Evolutionary conservation across 179 eudicot genomes (phyloP).

Genomic region (Heliamphora pulchella): DNA sequence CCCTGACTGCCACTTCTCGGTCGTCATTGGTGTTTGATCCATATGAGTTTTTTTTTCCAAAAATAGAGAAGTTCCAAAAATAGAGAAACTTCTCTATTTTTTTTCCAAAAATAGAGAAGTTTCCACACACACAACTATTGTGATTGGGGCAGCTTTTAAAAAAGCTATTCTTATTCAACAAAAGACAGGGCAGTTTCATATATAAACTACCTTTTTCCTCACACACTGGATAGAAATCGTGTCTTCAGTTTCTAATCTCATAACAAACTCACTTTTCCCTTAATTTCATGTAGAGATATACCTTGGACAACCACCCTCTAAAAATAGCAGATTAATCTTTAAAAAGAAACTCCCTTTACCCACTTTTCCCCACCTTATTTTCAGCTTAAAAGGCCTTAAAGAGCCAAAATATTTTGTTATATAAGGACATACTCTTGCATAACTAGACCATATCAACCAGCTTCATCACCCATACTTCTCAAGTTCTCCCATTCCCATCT

Average conservation of each 20-base stretch:
- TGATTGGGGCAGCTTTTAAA: background rate
- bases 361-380: conserved; percentile 4
- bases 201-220: background rate
- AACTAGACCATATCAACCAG: background rate
- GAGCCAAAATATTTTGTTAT: background rate
- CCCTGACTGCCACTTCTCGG: no score
- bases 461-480: no score
- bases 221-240: conserved; percentile 17
- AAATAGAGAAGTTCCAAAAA: no score
- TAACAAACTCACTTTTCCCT: conserved; percentile 3
- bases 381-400: conserved; percentile 12
- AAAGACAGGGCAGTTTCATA: background rate
- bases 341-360: background rate
- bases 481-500: background rate
- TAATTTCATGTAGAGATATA: background rate
- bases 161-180: background rate
- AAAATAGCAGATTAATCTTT: conserved; percentile 17
- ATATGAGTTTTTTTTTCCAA: no score
- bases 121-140: no score
- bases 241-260: background rate
- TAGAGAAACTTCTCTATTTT: no score
- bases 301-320: conserved; percentile 13
- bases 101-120: no score
- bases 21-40: no score
- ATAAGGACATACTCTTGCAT: background rate